Base-by-base conservation (phyloP, 306 rosid genomes). In the Cajanus cajan region DNA sequence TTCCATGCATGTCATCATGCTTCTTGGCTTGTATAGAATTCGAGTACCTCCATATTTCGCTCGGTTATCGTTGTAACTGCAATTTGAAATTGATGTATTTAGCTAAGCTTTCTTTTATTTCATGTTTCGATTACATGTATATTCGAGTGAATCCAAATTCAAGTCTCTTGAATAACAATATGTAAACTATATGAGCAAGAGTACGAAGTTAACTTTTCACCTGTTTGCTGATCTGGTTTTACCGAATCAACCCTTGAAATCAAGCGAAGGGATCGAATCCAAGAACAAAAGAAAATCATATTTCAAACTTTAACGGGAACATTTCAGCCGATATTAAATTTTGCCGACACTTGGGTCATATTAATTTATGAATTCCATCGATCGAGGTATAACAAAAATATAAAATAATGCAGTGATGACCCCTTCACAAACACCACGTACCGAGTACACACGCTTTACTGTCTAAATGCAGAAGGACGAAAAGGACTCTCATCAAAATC, bases 341-440 rank as follows among this genome's bases (percentile, higher is more conserved):
- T 39, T 66, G 51, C 71, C 71, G 71, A 66, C 71, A 66, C 48
- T 4, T 36, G 21, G 69, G n/a, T 15, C 25, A n/a, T n/a, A 34
- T 64, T 36, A 6, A 57, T 3, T 25, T 40, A 12, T 12, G 6
- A 12, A 40, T 19, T 19, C 5, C 36, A 12, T 16, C 12, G 11
- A 31, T 11, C 5, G 0, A 41, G 47, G 4, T 41, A 41, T 8
- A n/a, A 8, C 9, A 54, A 16, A 0, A 8, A 8, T 14, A 28
- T 36, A 64, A 64, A 64, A 66, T 64, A 64, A 37, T 66, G 71
- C 51, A 66, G 2, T 1, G 6, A 18, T 40, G 50, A 40, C 11
- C 41, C 41, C 33, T 18, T 40, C 51, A 19, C 18, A 66, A 73
- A 55, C 22, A 68, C 76, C 40, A 65, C 77, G 77, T 74, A 59